A percentile compares a stretch with the other conserved stretches of the same genome.
Evolutionary conservation across 116 monocot species (phyloP).

Genomic region (Zostera marina): DNA sequence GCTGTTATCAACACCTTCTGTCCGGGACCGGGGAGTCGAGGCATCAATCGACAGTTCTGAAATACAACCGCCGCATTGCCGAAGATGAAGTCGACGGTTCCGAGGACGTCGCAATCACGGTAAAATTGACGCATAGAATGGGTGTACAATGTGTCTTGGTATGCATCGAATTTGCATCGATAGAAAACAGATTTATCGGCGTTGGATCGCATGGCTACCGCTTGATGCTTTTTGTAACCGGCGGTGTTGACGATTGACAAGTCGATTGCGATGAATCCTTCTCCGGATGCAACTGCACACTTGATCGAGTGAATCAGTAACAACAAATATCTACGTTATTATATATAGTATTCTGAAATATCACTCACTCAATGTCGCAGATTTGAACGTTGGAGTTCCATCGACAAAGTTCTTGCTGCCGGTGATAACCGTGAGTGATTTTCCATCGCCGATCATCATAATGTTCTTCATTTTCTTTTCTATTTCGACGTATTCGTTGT

Average conservation of each 20-base stretch:
- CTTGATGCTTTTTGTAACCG: slow-evolving; percentile 46
- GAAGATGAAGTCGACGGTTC: slow-evolving; percentile 53
- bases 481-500: slow-evolving; percentile 20
- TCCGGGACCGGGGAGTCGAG: slow-evolving; percentile 9
- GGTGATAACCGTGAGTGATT: slow-evolving; percentile 16
- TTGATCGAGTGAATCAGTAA: no score
- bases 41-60: slow-evolving; percentile 27
- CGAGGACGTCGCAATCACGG: slow-evolving; percentile 27
- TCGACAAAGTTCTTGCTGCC: slow-evolving; percentile 25
- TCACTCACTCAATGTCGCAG: slow-evolving; percentile 28
- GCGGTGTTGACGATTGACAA: slow-evolving; percentile 46
- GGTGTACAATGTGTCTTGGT: slow-evolving; percentile 38
- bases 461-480: slow-evolving; percentile 19
- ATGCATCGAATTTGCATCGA: slow-evolving; percentile 28
- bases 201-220: slow-evolving; percentile 33
- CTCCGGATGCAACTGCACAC: slow-evolving; percentile 9
- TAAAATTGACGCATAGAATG: slow-evolving; percentile 35
- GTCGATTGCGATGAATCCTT: slow-evolving; percentile 24
- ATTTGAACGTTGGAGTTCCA: slow-evolving; percentile 19
- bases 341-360: no score
- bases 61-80: slow-evolving; percentile 34
- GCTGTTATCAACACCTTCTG: slow-evolving; percentile 32
- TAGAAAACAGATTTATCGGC: slow-evolving; percentile 36
- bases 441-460: slow-evolving; percentile 30
- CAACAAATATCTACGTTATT: neutral